These are phyloP conservation scores for Sporormia fimetaria DNA, from an alignment of 495 filamentous ascomycete genomes.

Conservation along the genomic window DNA sequence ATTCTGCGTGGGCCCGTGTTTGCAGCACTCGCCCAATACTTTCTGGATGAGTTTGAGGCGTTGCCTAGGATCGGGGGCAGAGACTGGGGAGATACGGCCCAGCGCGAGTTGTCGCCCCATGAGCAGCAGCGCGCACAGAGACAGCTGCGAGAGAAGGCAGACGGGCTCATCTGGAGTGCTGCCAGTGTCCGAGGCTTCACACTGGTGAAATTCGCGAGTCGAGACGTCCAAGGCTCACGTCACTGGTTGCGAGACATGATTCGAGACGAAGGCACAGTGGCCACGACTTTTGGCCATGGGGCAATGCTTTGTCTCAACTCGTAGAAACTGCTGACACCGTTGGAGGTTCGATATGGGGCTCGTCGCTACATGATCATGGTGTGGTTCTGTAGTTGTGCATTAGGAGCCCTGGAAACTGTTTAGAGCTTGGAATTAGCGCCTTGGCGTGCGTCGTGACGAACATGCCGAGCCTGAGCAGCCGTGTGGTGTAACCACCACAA, in stretches of 20 bases:
- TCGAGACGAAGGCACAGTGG: slow-evolving; percentile 45
- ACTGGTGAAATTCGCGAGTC: slow-evolving; percentile 72
- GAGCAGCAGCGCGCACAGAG: slow-evolving; percentile 34
- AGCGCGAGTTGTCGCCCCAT: slow-evolving; percentile 29
- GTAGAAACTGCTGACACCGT: too few relatives aligned
- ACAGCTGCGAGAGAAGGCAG: slow-evolving; percentile 42
- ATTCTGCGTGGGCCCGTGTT: slow-evolving; percentile 69
- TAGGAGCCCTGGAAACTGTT: too few relatives aligned
- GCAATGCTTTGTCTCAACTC: slow-evolving; percentile 46
- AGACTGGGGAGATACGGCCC: slow-evolving; percentile 48
- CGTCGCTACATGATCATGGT: too few relatives aligned
- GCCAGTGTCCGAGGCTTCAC: slow-evolving; percentile 72
- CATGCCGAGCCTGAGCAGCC: too few relatives aligned
- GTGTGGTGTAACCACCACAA: too few relatives aligned
- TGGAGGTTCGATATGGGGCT: too few relatives aligned
- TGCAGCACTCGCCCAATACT: slow-evolving; percentile 50
- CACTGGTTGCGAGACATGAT: slow-evolving; percentile 50
- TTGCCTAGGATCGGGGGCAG: slow-evolving; percentile 76
- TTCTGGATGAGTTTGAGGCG: slow-evolving; percentile 60
- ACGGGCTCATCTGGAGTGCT: slow-evolving; percentile 72
- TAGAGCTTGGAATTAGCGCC: too few relatives aligned
- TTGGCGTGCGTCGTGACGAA: too few relatives aligned
- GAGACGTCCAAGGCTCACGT: slow-evolving; percentile 49
- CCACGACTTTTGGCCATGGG: slow-evolving; percentile 50
- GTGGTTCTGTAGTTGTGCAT: too few relatives aligned